Base-by-base conservation (phyloP, 2,329 filamentous ascomycete species). In the Nothophaeocryptopus gaeumannii region DNA sequence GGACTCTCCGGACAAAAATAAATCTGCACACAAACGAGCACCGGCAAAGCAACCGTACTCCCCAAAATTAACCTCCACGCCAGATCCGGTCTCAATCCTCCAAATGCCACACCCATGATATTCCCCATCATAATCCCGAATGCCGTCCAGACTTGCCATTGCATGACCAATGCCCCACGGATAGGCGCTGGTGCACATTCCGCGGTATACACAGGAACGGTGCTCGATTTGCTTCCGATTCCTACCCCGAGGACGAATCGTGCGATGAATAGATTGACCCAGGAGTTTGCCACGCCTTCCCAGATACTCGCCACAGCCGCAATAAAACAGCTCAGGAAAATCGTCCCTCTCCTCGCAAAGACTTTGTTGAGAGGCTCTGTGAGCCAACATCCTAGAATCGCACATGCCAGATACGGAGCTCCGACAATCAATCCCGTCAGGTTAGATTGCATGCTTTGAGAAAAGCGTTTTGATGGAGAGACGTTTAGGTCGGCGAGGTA, bases 181-280 rank as follows among this genome's bases (percentile, higher is more conserved):
- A 85, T 79, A 7, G 72, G 71, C 1, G 74, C 64, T 4, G 67
- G 68, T 58, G 83, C 76, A 12, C 61, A 64, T 53, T 71, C 70
- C 4, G 70, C 68, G 7, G 67, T 58, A 37, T 12, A 70, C n/a
- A 73, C 62, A 0, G 72, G 71, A 0, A 76, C 70, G 2, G 72
- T 75, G 2, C 43, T 45, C 81, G 83, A 51, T 37, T 65, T 66
- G 35, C 58, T 38, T 11, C 63, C 63, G 39, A 65, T 59, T 1
- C 63, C 63, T 32, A 91, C 78, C 12, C 88, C 88, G 46, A 91
- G 77, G 7, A 86, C 75, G 47, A 91, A 76, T 31, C 88, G 81
- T 45, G 80, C 83, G 37, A 81, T 74, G 46, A 91, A 77, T 58
- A 90, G 79, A 58, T 88, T 78, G 64, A 74, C 76, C 86, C 87